Percentiles rank a stretch among this genome's conserved stretches.
Conservation (phyloP, 2,329 filamentous ascomycete species). For the Colletotrichum sp. region DNA sequence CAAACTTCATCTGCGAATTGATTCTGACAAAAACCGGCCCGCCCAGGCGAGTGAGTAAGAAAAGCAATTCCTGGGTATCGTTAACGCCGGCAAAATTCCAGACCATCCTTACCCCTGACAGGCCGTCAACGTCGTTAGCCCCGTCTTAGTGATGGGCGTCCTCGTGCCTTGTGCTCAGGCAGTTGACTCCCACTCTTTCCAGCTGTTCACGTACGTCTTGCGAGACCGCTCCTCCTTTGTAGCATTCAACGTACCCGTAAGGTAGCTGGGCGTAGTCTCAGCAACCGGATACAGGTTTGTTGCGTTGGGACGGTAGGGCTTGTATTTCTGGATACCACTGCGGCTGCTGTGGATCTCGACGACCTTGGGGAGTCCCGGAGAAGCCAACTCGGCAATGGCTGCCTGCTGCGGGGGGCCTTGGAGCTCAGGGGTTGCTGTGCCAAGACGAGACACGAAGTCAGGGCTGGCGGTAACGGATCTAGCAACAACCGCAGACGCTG, state of each 20-base stretch:
- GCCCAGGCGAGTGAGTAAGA: neutral
- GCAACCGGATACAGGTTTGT: neutral
- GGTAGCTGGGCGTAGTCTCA: neutral
- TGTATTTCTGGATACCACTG: conserved; percentile 11
- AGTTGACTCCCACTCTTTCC: conserved; percentile 3
- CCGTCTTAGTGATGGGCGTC: neutral
- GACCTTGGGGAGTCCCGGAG: conserved; percentile 18
- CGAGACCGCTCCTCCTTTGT: neutral
- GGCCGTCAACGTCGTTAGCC: neutral
- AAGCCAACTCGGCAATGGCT: conserved; percentile 19
- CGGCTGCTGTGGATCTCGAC: conserved; percentile 21
- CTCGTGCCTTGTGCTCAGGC: neutral
- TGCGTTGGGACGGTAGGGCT: conserved; percentile 10
- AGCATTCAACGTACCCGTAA: conserved; percentile 12
- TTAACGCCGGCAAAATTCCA: conserved; percentile 5
- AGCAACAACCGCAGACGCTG: neutral
- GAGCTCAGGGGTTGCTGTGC: conserved; percentile 20
- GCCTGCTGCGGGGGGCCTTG: conserved; percentile 20
- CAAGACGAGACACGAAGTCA: neutral
- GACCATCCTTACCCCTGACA: neutral
- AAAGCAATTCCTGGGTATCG: conserved; percentile 16
- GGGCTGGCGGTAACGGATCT: neutral
- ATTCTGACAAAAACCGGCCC: conserved; percentile 2
- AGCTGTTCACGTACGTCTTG: conserved; percentile 8
- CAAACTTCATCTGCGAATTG: neutral